phyloP scores from a whole-genome alignment of 2,329 filamentous ascomycete species.

The Fusarium dlaminii region DNA sequence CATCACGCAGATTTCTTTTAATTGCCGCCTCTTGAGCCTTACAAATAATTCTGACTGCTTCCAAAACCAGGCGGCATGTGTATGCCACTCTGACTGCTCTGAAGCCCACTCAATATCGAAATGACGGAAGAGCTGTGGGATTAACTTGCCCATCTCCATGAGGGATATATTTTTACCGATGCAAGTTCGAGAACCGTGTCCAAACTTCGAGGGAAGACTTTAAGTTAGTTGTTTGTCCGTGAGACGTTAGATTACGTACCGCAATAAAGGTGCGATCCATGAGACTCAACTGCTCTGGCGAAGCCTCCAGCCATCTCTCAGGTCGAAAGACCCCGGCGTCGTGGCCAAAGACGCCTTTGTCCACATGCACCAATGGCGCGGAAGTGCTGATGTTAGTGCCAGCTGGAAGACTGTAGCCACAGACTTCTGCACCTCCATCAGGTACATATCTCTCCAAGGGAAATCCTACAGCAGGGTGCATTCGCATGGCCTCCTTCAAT shows the following conservation, averaged over 20 bases:
- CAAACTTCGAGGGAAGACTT: not conserved
- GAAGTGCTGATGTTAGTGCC: not conserved
- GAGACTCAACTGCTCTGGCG: not conserved
- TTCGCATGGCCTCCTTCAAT: not conserved
- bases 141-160: not conserved
- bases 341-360: not conserved
- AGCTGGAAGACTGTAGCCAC: not conserved
- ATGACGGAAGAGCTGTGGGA: not conserved
- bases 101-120: not conserved
- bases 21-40: not conserved
- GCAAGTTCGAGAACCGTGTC: not conserved
- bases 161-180: not conserved
- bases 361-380: not conserved
- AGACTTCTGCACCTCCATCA: not conserved
- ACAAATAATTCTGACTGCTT: not conserved
- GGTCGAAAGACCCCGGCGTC: not conserved
- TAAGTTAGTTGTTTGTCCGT: rapidly evolving
- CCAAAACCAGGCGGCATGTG: not conserved
- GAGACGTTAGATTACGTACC: not conserved
- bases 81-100: not conserved
- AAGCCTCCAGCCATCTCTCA: not conserved
- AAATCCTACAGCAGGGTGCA: not conserved
- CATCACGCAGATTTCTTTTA: rapidly evolving
- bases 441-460: not conserved
- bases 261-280: not conserved